Evolutionary conservation across 140 eudicot species (phyloP).

Genomic region (Bidens hawaiensis): DNA sequence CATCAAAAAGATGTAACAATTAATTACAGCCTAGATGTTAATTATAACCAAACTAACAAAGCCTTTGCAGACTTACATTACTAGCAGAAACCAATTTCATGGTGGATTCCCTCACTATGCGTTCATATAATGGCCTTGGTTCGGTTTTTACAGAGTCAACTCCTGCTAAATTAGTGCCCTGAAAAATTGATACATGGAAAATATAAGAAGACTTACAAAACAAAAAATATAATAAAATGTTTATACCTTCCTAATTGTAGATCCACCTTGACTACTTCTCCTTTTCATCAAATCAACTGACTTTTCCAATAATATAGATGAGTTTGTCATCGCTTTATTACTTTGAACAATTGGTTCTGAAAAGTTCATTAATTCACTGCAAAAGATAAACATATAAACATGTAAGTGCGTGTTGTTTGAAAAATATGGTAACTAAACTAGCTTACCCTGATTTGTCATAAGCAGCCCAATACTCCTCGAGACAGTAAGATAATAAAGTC

Average conservation of each 20-base stretch:
- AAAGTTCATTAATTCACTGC: slow-evolving; percentile 39
- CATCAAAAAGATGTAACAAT: neutral
- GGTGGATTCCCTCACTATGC: slow-evolving; percentile 35
- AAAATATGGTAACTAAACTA: slow-evolving; percentile 6
- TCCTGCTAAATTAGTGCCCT: slow-evolving; percentile 31
- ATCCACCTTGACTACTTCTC: slow-evolving; percentile 24
- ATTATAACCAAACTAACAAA: neutral
- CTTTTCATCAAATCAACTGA: slow-evolving; percentile 40
- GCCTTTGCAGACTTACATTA: slow-evolving; percentile 34
- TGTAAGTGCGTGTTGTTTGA: neutral
- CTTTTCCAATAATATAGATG: slow-evolving; percentile 35
- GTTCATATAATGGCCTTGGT: slow-evolving; percentile 34
- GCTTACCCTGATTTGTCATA: slow-evolving; percentile 66
- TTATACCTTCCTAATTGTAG: slow-evolving; percentile 35
- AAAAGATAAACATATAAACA: slow-evolving; percentile 8
- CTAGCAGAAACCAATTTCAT: slow-evolving; percentile 55
- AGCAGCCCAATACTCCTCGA: slow-evolving; percentile 87
- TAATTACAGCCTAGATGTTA: neutral
- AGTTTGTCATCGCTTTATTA: slow-evolving; percentile 27
- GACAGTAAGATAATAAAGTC: slow-evolving; percentile 59
- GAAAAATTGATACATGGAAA: slow-evolving; percentile 1
- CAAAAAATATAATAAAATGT: neutral
- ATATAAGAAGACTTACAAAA: neutral
- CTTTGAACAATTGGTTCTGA: slow-evolving; percentile 34
- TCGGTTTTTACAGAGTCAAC: slow-evolving; percentile 22